Evolutionary conservation across 2,329 filamentous ascomycete genomes (phyloP), one percentile per base, ranked within the genome.

Genomic region (Cordyceps sp.): DNA sequence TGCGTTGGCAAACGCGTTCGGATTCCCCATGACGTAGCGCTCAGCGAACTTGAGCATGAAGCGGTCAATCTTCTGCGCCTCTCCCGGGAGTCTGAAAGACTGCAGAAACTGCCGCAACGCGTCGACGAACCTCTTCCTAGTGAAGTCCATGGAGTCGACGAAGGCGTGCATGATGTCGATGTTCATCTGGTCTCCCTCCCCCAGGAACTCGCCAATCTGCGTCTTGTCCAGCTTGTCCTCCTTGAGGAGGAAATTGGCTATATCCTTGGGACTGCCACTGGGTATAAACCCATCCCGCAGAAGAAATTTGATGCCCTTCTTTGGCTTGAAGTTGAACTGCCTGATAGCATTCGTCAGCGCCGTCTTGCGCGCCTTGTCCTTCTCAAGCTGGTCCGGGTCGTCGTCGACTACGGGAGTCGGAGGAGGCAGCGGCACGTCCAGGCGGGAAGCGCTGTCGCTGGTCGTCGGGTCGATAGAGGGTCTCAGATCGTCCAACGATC

Each of bases 31-130:
- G 32, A 93, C 81, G 52, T 98, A 98, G 37, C 88, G 77, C 54
- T 96, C 88, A 9, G 90, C 90, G 57, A 96, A 98, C 53, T 98
- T 98, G 42, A 98, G 62, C 90, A 98, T 96, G 57, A 96, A 93
- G 30, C 90, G 82, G 72, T 98, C 90, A 42, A 98, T 98, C 61
- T 98, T 98, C 51, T 98, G 90, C 0, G 86, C 86, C 55, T 98
- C 90, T 37, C 90, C 90, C 1, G 90, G 90, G 12, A 98, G 62
- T 39, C 90, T 79, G 62, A 98, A 98, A 19, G 84, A 81, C 52
- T 98, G 90, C 10, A 98, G 61, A 46, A 98, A 98, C 36, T 84
- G 77, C 24, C 90, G 75, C 18, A 98, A 60, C 12, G 90, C 79
- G 53, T 94, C 88, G 6, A 94, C 88, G 45, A 98, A 98, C 3